Conservation (phyloP, 306 rosid genomes). For the Fragaria iinumae region DNA sequence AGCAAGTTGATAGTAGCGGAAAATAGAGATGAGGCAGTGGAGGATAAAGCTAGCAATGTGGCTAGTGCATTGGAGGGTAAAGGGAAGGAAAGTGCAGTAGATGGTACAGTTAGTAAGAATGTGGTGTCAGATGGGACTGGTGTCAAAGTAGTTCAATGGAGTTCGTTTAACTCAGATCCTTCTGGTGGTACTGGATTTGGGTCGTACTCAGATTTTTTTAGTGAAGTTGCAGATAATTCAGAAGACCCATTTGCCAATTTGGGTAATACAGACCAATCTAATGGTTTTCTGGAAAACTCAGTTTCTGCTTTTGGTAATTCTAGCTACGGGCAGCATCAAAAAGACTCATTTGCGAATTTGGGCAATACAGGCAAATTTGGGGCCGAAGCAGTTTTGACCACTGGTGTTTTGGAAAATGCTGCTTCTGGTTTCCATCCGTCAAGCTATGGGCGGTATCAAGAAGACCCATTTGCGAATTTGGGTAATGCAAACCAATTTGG, state of each 20-base stretch:
- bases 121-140: slow-evolving; percentile 23
- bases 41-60: neutral
- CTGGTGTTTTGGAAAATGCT: slow-evolving; percentile 21
- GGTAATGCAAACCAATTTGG: slow-evolving; percentile 5
- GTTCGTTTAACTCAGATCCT: slow-evolving; percentile 47
- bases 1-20: neutral
- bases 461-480: slow-evolving; percentile 30
- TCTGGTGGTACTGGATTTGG: slow-evolving; percentile 36
- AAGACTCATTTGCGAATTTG: slow-evolving; percentile 32
- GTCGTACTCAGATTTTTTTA: slow-evolving; percentile 55
- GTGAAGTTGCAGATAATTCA: slow-evolving; percentile 44
- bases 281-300: slow-evolving; percentile 21
- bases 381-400: slow-evolving; percentile 13
- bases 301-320: slow-evolving; percentile 15
- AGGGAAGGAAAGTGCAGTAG: slow-evolving; percentile 4
- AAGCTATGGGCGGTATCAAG: slow-evolving; percentile 29
- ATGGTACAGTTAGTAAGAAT: slow-evolving; percentile 20
- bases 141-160: slow-evolving; percentile 65
- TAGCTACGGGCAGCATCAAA: slow-evolving; percentile 31
- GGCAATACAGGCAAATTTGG: slow-evolving; percentile 4
- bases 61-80: neutral
- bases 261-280: slow-evolving; percentile 6
- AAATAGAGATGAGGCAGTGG: neutral
- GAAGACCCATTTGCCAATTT: slow-evolving; percentile 35
- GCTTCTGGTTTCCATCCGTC: neutral